Base-by-base conservation (phyloP, 768 basidiomycete species). In the Leccinum disarticulatum region DNA sequence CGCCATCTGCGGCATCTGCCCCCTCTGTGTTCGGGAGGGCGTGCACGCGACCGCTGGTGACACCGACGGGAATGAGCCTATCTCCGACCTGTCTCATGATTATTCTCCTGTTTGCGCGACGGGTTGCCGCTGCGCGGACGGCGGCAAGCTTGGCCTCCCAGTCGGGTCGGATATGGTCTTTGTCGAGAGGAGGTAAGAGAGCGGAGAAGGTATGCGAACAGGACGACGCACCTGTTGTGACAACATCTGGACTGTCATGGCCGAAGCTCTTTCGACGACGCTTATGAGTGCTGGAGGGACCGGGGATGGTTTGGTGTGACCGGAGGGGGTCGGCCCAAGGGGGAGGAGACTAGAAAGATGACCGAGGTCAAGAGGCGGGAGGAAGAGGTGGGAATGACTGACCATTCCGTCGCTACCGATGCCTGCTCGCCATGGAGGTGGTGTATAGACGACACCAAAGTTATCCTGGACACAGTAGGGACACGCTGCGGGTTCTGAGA, bases 71-170 rank as follows among this genome's bases (percentile, higher is more conserved):
- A 60, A 99, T 91, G 56, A 99, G 88, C 35, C 95, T 86, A 75
- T 98, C 97, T 57, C 97, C 97, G 33, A 98, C 93, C 74, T 98
- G 94, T 48, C 97, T 87, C 95, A 99, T 98, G 57, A 99, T 90
- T 72, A 98, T 96, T 49, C 97, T 84, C 68, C 97, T 82, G 71
- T 96, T 95, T 9, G 97, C 97, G 28, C 95, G 88, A 60, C 97
- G 85, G n/a, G 93, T 87, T 36, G 94, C 95, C n/a, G 93, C 89
- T 33, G 97, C 96, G 59, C 91, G 89, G 48, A 98, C 93, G 38
- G 94, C 88, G 51, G 93, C 94, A 41, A 98, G 77, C 74, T 98
- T 98, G 47, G 88, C 84, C 78, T 98, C 95, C 97, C 97, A 98
- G 73, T 98, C 96, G 1, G 97, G 96, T 55, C 95, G 90, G 60